Evolutionary conservation across 1,139 yeast species (phyloP), one percentile per base, ranked within the genome.

Genomic region (Sugiyamaella pinicola): DNA sequence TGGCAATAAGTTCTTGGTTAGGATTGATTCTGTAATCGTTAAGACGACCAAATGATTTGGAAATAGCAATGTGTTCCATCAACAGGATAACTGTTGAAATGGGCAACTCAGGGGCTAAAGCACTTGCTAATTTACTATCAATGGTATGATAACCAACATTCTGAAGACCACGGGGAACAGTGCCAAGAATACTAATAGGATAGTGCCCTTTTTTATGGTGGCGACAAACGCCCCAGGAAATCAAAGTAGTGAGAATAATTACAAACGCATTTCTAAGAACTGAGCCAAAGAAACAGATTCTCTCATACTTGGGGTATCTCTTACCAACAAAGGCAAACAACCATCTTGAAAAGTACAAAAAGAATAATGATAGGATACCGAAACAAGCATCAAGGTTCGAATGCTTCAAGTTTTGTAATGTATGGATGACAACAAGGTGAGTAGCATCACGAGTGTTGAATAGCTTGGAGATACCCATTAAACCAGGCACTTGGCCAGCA

Each of bases 1-100:
- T 91, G 38, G 98, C 97, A 67, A 91, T 81, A 57, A 91, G 80
- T 69, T 91, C 98, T 74, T 91, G 98, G 72, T 91, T 91, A 45
- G 98, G 96, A 56, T 84, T 80, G 65, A 91, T 85, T 65, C 87
- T 88, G 72, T 91, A 91, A 69, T 88, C 96, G 67, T 91, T 90
- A 61, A 90, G 76, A 72, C 97, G 81, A 57, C 96, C 98, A 67
- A 91, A 91, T 2, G 96, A 88, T 70, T 90, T 91, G 52, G 97
- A 79, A 64, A 91, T 91, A 53, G 97, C 93, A 68, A 91, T 90
- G 69, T 91, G 98, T 71, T 91, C 97, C 61, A 91, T 77, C 56
- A 91, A 79, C 61, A 91, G 77, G 55, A 91, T 84, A 60, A 91
- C 85, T 28, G 84, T 80, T 12, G 96, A 85, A 34, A 90, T 93